phyloP scores from a whole-genome alignment of 768 basidiomycete genomes.

The Mycena galopus region DNA sequence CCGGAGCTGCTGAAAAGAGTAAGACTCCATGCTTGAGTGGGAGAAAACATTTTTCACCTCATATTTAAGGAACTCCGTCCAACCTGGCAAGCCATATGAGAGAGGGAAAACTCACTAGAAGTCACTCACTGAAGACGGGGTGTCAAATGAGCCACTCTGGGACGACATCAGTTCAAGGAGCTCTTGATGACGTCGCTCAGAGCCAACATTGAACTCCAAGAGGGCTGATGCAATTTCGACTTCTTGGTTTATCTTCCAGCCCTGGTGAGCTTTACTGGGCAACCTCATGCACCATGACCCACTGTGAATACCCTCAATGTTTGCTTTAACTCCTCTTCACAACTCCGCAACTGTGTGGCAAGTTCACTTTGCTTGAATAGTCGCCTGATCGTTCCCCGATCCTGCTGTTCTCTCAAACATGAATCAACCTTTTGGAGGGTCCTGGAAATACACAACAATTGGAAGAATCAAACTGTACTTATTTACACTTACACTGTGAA shows the following conservation, averaged over 20 bases:
- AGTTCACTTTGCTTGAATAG: constrained; percentile 17
- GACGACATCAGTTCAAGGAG: constrained; percentile 16
- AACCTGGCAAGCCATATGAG: background rate
- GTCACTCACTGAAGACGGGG: background rate
- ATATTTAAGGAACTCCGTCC: background rate
- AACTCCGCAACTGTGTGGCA: background rate
- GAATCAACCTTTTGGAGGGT: background rate
- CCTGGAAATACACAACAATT: too few relatives aligned
- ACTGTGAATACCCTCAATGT: background rate
- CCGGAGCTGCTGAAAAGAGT: background rate
- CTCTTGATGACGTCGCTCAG: constrained; percentile 8
- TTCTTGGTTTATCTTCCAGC: background rate
- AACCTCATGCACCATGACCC: background rate
- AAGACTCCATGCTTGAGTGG: background rate
- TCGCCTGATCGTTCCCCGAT: background rate
- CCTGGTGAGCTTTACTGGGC: background rate
- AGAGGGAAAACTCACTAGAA: background rate
- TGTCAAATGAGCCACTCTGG: background rate
- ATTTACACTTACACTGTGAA: background rate
- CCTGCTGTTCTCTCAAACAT: background rate
- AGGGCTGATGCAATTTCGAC: background rate
- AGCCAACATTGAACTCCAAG: background rate
- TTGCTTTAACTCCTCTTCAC: background rate
- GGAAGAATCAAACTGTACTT: too few relatives aligned
- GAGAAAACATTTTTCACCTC: constrained; percentile 4